Conservation (phyloP, 306 rosid species). For the Trichosanthes cucumerina region DNA sequence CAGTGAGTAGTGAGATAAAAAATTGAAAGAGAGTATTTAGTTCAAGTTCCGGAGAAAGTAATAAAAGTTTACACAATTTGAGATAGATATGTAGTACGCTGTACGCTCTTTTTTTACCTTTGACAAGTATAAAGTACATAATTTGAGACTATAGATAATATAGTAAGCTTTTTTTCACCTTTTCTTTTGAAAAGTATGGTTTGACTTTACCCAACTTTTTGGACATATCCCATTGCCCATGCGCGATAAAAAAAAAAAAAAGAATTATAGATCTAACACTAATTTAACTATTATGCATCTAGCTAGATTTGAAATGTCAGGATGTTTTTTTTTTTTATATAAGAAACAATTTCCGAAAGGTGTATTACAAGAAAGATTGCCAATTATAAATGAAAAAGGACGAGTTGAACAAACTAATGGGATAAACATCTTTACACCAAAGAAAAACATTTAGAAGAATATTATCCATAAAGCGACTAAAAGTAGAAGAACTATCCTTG, state of each 20-base stretch:
- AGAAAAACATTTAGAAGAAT: too few relatives aligned
- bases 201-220: not conserved
- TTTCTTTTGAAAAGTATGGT: not conserved
- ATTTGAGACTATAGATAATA: not conserved
- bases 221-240: not conserved
- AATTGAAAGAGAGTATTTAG: too few relatives aligned
- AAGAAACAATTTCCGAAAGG: too few relatives aligned
- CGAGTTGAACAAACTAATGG: too few relatives aligned
- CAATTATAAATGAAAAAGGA: too few relatives aligned
- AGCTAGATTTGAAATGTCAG: not conserved
- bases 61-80: not conserved
- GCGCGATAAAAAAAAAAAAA: not conserved
- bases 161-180: not conserved
- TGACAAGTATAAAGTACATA: not conserved
- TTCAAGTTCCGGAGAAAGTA: too few relatives aligned
- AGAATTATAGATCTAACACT: not conserved
- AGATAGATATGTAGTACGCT: not conserved
- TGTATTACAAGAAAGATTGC: too few relatives aligned
- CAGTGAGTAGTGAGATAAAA: too few relatives aligned
- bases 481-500: too few relatives aligned
- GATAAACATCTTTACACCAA: too few relatives aligned
- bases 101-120: not conserved
- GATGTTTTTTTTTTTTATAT: too few relatives aligned
- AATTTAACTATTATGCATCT: not conserved
- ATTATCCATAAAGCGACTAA: too few relatives aligned